Base-by-base conservation (phyloP, 352 stramenopile species). In the Phytopythium cucurbitacearum region DNA sequence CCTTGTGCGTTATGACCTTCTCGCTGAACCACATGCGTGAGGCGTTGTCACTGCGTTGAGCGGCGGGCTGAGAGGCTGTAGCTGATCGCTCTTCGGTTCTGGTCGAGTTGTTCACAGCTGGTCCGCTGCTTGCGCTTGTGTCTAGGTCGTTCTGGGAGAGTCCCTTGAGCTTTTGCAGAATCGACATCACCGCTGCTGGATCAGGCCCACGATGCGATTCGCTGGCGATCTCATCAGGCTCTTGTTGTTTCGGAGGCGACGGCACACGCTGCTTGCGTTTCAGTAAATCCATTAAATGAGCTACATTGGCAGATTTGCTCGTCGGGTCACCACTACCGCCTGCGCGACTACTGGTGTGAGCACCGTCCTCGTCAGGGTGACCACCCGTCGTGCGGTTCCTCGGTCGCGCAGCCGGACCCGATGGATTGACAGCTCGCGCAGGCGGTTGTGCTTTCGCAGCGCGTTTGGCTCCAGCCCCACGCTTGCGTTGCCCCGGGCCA, bases 11-110 rank as follows among this genome's bases (percentile, higher is more conserved):
- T 15, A 90, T 75, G 40, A 92, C 71, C 60, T 87, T 89, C 60
- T 92, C 80, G 40, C 81, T 92, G 56, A 92, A 90, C 79, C 79
- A 92, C 80, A 92, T 89, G 35, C 79, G 73, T n/a, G 79, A 90
- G 12, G 75, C 65, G 52, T 77, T 69, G 53, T 74, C 72, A 41
- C 9, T 77, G 11, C 33, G 32, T 41, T 60, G 38, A 32, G 59
- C 39, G 3, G 56, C 7, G 51, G 51, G 7, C 21, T 28, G 21
- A 28, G 21, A 28, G 21, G 21, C 21, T 28, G 21, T 28, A 28
- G 21, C 21, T 2, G 21, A 28, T 28, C 21, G 21, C 21, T 28
- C 21, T 28, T 28, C 21, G 21, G 21, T 28, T 2, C 21, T 28
- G 1, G 21, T 28, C 21, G 21, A 2, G 21, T 28, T 28, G 21